Conservation (phyloP, 2,329 filamentous ascomycete species). For the Pseudogymnoascus sp. region DNA sequence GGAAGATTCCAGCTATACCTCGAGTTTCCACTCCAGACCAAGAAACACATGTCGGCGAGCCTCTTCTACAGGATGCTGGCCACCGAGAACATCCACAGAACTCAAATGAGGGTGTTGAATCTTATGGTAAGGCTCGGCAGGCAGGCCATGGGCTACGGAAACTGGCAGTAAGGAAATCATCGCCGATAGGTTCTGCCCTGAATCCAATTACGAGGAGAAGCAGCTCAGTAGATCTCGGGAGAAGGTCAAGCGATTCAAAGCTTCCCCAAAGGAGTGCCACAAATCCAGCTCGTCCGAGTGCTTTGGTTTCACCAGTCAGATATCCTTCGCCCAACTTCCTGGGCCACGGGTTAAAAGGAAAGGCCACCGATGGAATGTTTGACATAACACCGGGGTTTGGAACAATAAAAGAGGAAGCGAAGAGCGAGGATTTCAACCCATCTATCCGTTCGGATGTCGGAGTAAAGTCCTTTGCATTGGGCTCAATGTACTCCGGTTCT, state of each 20-base stretch:
- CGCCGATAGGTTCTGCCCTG: constrained; percentile 5
- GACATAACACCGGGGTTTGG: background rate
- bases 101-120: background rate
- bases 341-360: background rate
- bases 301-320: background rate
- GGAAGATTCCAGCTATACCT: background rate
- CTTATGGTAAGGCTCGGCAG: background rate
- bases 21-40: background rate
- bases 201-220: background rate
- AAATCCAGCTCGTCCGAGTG: background rate
- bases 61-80: background rate
- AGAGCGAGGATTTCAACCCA: background rate
- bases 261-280: background rate
- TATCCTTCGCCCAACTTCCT: background rate
- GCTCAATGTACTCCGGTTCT: background rate
- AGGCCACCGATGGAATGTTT: background rate
- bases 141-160: background rate
- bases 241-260: background rate
- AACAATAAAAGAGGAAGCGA: background rate
- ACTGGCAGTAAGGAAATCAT: constrained; percentile 4
- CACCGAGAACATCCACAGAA: background rate
- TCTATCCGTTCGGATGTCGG: background rate
- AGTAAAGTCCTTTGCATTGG: constrained; percentile 3
- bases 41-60: background rate
- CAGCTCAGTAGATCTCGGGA: background rate